phyloP scores from a whole-genome alignment of 106 monocot genomes.

The Acanthochlamys bracteata region DNA sequence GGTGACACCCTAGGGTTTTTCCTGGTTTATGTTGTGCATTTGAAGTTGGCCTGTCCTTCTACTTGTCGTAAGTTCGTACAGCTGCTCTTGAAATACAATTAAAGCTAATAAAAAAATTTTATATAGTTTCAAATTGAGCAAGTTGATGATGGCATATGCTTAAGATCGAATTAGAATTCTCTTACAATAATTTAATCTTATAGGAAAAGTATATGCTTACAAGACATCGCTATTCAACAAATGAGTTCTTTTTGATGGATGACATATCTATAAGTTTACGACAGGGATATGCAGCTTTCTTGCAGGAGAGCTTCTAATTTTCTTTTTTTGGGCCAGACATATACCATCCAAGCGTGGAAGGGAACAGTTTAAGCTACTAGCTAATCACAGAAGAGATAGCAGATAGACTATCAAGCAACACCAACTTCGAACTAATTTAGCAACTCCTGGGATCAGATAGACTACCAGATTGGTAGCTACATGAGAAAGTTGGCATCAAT shows the following conservation, averaged over 20 bases:
- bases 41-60: no score
- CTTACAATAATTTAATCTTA: neutral
- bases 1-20: no score
- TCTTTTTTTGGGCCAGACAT: neutral
- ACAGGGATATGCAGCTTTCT: neutral
- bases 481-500: slow-evolving; percentile 4
- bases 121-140: neutral
- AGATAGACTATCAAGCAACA: neutral
- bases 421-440: neutral
- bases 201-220: neutral
- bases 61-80: no score
- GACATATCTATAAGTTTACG: neutral
- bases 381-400: neutral
- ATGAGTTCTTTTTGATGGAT: neutral
- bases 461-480: neutral
- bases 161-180: neutral
- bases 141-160: neutral
- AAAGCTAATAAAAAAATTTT: no score
- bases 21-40: no score
- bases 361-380: neutral
- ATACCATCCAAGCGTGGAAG: neutral
- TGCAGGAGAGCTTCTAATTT: neutral
- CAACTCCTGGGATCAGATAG: neutral
- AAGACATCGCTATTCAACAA: neutral
- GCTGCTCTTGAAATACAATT: no score